Evolutionary conservation across 768 basidiomycete species (phyloP).

Genomic region (Cystoderma amianthinum): DNA sequence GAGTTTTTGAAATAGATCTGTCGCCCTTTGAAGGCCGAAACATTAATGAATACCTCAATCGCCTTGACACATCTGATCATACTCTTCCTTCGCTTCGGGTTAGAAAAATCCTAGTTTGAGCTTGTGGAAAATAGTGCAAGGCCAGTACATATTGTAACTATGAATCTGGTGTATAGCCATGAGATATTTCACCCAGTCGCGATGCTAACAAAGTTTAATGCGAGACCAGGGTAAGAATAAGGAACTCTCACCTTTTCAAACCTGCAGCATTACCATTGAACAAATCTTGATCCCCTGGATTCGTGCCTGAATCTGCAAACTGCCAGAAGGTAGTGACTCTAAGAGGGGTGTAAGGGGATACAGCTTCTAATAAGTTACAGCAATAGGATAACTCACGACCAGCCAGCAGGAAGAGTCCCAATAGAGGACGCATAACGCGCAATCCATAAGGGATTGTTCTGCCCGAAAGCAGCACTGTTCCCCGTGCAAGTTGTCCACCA

Average conservation of each 20-base stretch:
- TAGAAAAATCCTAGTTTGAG: no score
- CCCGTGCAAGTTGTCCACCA: slow-evolving; percentile 70
- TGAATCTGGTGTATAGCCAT: no score
- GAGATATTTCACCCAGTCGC: slow-evolving; percentile 24
- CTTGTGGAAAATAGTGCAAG: no score
- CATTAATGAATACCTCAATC: no score
- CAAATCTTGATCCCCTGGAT: slow-evolving; percentile 47
- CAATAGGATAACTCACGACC: slow-evolving; percentile 24
- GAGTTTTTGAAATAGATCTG: no score
- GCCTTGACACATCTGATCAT: no score
- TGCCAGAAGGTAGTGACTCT: slow-evolving; percentile 56
- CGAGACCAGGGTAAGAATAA: no score
- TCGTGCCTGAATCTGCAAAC: slow-evolving; percentile 43
- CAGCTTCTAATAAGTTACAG: no score
- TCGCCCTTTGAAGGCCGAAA: no score
- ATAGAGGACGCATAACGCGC: slow-evolving; percentile 42
- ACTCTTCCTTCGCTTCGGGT: no score
- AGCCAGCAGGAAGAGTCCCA: slow-evolving; percentile 55
- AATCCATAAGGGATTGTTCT: slow-evolving; percentile 54
- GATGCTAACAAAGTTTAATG: slow-evolving; percentile 36
- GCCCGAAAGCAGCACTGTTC: slow-evolving; percentile 49
- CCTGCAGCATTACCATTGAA: slow-evolving; percentile 46
- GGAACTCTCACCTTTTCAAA: slow-evolving; percentile 29
- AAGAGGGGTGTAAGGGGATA: neutral
- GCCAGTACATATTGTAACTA: no score